phyloP scores from a whole-genome alignment of 208 protist genomes.

The Sergeia podlipaevii region DNA sequence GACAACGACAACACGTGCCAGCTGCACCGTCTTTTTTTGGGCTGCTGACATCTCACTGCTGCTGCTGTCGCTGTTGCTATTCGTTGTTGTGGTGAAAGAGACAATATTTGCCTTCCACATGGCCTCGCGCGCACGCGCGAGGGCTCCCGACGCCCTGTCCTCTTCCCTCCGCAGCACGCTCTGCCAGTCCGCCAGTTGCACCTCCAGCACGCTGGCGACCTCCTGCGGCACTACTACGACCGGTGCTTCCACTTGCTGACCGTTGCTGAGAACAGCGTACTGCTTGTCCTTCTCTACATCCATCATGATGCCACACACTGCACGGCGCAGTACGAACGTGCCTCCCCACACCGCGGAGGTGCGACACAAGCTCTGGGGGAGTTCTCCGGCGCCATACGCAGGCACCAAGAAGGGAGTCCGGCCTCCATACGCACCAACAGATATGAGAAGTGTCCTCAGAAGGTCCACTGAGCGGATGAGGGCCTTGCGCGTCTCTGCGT shows the following conservation, averaged over 20 bases:
- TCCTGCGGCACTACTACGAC: constrained; percentile 52
- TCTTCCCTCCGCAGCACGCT: constrained; percentile 7
- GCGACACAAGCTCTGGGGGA: constrained; percentile 87
- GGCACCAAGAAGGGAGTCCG: constrained; percentile 75
- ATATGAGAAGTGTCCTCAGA: constrained; percentile 61
- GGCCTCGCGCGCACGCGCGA: constrained; percentile 8
- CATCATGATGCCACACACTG: constrained; percentile 30
- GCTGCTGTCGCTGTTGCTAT: not conserved
- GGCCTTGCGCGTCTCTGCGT: not conserved
- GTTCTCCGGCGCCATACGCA: constrained; percentile 76
- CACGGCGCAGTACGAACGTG: constrained; percentile 70
- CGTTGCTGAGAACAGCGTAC: constrained; percentile 72
- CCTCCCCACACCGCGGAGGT: constrained; percentile 82
- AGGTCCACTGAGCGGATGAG: constrained; percentile 43
- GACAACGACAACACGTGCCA: constrained; percentile 55
- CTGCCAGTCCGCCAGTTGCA: constrained; percentile 10
- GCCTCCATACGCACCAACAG: constrained; percentile 70
- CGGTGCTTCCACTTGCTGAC: constrained; percentile 58
- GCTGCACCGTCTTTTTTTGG: constrained; percentile 8
- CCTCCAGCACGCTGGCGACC: constrained; percentile 6
- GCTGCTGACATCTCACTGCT: too few species aligned
- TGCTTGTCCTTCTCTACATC: constrained; percentile 28
- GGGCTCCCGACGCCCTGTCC: constrained; percentile 5
- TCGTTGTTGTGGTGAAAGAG: not conserved
- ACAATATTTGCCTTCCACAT: not conserved